Conservation (phyloP, 176 grass and related monocot genomes). For the Hordeum marinum region DNA sequence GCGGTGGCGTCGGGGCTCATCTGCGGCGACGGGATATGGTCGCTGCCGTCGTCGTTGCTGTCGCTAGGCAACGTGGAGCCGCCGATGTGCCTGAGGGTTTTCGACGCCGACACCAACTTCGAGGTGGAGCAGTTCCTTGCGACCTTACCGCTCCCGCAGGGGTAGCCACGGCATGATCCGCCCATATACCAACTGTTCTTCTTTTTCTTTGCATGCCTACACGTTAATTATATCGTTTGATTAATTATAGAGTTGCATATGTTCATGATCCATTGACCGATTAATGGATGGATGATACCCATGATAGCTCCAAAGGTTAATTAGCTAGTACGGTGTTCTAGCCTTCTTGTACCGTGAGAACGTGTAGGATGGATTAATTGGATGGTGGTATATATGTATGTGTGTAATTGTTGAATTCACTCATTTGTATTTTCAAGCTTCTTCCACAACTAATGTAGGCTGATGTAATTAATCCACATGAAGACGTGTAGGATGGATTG, state of each 20-base stretch:
- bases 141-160: neutral
- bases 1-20: slow-evolving; percentile 49
- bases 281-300: neutral
- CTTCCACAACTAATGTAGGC: too few relatives aligned
- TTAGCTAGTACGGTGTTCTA: neutral
- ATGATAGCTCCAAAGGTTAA: neutral
- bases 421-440: too few relatives aligned
- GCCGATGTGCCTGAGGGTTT: slow-evolving; percentile 50
- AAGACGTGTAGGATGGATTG: too few relatives aligned
- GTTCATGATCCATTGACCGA: neutral
- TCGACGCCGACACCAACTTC: slow-evolving; percentile 35
- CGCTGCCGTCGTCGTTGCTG: slow-evolving; percentile 34
- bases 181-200: too few relatives aligned
- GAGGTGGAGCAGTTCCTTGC: slow-evolving; percentile 32
- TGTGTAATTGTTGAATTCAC: neutral
- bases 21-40: slow-evolving; percentile 51
- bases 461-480: too few relatives aligned
- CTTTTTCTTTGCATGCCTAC: neutral
- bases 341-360: neutral
- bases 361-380: too few relatives aligned
- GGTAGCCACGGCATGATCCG: neutral
- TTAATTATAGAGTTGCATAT: neutral
- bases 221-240: neutral
- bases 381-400: neutral
- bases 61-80: slow-evolving; percentile 26